phyloP scores from a whole-genome alignment of 192 early-diverging fungal genomes.

The Rhizophagus sp. region DNA sequence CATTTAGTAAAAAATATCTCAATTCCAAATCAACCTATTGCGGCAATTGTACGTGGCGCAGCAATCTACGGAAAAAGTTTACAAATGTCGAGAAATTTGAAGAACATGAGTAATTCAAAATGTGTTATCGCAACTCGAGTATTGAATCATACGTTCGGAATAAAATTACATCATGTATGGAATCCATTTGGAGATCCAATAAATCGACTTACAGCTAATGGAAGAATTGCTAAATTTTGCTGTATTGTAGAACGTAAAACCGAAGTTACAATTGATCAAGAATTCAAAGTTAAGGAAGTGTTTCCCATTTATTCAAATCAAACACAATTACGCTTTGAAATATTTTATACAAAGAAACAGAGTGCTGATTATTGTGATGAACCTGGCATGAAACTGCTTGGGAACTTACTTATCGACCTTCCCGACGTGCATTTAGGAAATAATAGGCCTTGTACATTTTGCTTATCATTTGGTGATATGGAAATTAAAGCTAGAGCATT shows the following conservation, averaged over 20 bases:
- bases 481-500: neutral
- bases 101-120: too few relatives aligned
- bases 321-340: neutral
- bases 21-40: constrained; percentile 48
- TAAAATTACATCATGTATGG: too few relatives aligned
- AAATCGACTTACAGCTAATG: too few relatives aligned
- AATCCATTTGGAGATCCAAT: too few relatives aligned
- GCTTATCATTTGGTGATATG: neutral
- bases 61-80: constrained; percentile 44
- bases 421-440: neutral
- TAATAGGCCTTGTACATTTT: neutral
- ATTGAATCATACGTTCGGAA: too few relatives aligned
- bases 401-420: neutral
- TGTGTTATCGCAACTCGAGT: too few relatives aligned
- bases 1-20: constrained; percentile 43
- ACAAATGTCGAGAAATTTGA: too few relatives aligned
- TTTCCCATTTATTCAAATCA: neutral
- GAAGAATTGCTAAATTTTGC: neutral
- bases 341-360: neutral
- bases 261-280: neutral
- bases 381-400: neutral
- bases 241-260: neutral
- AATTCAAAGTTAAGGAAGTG: neutral
- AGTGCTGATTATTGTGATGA: neutral
- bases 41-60: constrained; percentile 55